Evolutionary conservation across 225 moss, liverwort and hornwort genomes (phyloP).

Genomic region (Physcomitrellopsis africana): DNA sequence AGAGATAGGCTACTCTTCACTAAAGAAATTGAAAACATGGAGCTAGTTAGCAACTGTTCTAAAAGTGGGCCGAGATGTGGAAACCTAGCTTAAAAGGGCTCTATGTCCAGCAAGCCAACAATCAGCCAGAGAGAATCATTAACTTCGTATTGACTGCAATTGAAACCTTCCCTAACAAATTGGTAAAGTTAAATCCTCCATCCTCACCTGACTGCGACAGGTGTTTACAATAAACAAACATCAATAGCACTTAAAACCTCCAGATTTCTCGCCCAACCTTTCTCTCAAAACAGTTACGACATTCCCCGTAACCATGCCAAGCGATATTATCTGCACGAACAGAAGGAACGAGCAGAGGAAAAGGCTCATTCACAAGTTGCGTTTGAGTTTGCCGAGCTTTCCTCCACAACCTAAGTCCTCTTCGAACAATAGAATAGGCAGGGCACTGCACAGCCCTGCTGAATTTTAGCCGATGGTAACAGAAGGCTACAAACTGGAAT

Average conservation of each 20-base stretch:
- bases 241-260: slow-evolving; percentile 40
- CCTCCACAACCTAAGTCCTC: slow-evolving; percentile 55
- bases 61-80: too few relatives aligned
- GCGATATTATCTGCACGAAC: slow-evolving; percentile 39
- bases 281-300: slow-evolving; percentile 50
- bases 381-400: slow-evolving; percentile 46
- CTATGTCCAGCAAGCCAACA: too few relatives aligned
- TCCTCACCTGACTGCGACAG: slow-evolving; percentile 33
- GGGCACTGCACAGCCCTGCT: slow-evolving; percentile 46
- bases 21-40: too few relatives aligned
- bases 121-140: too few relatives aligned
- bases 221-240: slow-evolving; percentile 33
- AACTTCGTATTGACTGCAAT: too few relatives aligned
- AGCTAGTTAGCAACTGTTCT: too few relatives aligned
- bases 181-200: background rate
- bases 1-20: too few relatives aligned
- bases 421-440: slow-evolving; percentile 45
- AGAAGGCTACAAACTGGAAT: slow-evolving; percentile 49
- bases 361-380: slow-evolving; percentile 42
- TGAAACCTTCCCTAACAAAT: slow-evolving; percentile 1
- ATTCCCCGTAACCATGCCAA: slow-evolving; percentile 54
- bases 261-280: slow-evolving; percentile 45
- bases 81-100: too few relatives aligned
- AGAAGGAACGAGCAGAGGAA: slow-evolving; percentile 26
- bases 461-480: slow-evolving; percentile 46